Evolutionary conservation across 1,284 basidiomycete genomes (phyloP).

Genomic region (Trametes versicolor): DNA sequence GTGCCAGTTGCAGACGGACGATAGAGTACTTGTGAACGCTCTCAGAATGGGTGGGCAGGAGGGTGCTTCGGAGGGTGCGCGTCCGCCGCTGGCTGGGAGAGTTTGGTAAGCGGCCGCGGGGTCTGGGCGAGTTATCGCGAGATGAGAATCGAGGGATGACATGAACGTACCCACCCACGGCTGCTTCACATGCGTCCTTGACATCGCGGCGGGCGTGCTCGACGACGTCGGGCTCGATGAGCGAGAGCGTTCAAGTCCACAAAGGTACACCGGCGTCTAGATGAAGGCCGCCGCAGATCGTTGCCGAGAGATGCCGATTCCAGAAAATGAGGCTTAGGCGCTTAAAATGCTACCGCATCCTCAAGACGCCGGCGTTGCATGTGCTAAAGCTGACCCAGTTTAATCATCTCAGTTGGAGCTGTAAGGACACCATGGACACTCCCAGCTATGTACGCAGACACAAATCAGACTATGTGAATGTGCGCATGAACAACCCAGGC

Average conservation of each 20-base stretch:
- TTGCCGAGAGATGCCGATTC: not conserved
- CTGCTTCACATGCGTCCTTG: not conserved
- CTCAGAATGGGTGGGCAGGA: conserved; percentile 5
- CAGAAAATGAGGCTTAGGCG: no score
- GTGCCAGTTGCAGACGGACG: not conserved
- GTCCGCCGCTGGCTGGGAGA: conserved; percentile 27
- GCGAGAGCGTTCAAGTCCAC: not conserved
- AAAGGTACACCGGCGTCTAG: not conserved
- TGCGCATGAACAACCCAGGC: no score
- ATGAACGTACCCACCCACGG: not conserved
- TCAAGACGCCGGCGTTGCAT: no score
- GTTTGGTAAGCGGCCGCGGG: conserved; percentile 11
- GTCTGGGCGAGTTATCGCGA: conserved; percentile 9
- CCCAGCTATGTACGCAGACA: no score
- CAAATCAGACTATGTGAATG: no score
- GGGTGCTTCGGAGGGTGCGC: conserved; percentile 4
- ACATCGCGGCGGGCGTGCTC: not conserved
- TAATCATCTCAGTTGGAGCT: no score
- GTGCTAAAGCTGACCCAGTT: no score
- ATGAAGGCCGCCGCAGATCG: not conserved
- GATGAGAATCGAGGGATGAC: not conserved
- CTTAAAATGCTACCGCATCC: no score
- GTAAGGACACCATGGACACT: no score
- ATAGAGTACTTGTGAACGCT: conserved; percentile 15
- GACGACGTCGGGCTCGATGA: conserved; percentile 1